A percentile compares a stretch with the other conserved stretches of the same genome.
Conservation (phyloP, 495 filamentous ascomycete species). For the Diplogelasinospora grovesii region DNA sequence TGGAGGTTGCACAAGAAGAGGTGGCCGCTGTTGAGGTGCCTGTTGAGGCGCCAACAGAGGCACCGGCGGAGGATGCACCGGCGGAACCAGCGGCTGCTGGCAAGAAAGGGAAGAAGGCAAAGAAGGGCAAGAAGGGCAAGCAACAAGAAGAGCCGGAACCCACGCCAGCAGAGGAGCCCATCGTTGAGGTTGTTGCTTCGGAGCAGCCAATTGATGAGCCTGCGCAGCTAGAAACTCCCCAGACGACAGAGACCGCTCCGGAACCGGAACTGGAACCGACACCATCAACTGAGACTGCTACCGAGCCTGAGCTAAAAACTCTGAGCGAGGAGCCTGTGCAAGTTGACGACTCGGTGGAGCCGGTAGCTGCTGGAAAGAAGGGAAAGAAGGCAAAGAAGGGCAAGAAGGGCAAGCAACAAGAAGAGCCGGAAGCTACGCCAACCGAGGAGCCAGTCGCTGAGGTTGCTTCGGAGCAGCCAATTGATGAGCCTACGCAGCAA, state of each 20-base stretch:
- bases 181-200: not conserved
- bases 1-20: no score
- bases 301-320: no score
- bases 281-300: not conserved
- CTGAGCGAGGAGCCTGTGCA: not conserved
- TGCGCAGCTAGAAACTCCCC: no score
- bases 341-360: slow-evolving; percentile 3
- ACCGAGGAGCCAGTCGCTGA: not conserved
- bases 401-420: slow-evolving; percentile 2
- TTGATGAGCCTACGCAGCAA: not conserved
- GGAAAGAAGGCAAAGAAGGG: slow-evolving; percentile 20
- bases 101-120: slow-evolving; percentile 1
- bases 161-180: not conserved
- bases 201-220: not conserved
- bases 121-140: slow-evolving; percentile 3
- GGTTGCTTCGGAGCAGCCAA: not conserved
- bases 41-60: no score
- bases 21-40: no score
- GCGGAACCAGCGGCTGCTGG: not conserved
- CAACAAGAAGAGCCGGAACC: not conserved
- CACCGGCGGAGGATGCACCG: not conserved
- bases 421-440: not conserved
- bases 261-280: not conserved
- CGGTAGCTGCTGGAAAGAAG: slow-evolving; percentile 10
- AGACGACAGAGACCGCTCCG: not conserved